Evolutionary conservation across 768 basidiomycete species (phyloP), one percentile per base, ranked within the genome.

Genomic region (Tephrocybe rancida): DNA sequence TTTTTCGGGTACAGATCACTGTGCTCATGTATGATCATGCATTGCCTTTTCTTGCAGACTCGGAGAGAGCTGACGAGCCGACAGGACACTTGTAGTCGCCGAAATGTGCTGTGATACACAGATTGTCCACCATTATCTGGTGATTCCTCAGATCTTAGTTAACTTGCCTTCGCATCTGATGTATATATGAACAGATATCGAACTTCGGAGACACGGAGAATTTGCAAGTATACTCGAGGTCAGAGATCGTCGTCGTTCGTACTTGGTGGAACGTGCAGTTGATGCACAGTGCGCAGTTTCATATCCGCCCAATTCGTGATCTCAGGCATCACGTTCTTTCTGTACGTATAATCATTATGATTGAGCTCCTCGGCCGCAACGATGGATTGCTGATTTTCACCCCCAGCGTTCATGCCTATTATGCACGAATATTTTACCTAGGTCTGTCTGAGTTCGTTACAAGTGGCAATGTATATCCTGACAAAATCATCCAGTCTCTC

Each of bases 121-220:
- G 18, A 41, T 56, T 4, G 19, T 61, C 3, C 60, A 54, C 32
- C 16, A 61, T 44, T 61, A 61, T 38, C 43, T 59, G 21, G 60
- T 61, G 38, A 21, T 10, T n/a, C n/a, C n/a, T n/a, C n/a, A n/a
- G n/a, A n/a, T n/a, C n/a, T n/a, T n/a, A n/a, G n/a, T n/a, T n/a
- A n/a, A n/a, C n/a, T n/a, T n/a, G n/a, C n/a, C n/a, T n/a, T n/a
- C n/a, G 16, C 16, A 5, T 27, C 1, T 22, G 7, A 7, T 6
- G 7, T 6, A 9, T 56, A 52, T n/a, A 50, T 50, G 19, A 27
- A 56, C n/a, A n/a, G n/a, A n/a, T 30, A 18, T 22, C 18, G 32
- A 44, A 35, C 24, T 19, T 8, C 22, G n/a, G n/a, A n/a, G n/a
- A n/a, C n/a, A n/a, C n/a, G n/a, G n/a, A n/a, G n/a, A n/a, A n/a